Evolutionary conservation across 176 grass and related monocot genomes (phyloP), one percentile per base, ranked within the genome.

Genomic region (Lolium multiflorum): DNA sequence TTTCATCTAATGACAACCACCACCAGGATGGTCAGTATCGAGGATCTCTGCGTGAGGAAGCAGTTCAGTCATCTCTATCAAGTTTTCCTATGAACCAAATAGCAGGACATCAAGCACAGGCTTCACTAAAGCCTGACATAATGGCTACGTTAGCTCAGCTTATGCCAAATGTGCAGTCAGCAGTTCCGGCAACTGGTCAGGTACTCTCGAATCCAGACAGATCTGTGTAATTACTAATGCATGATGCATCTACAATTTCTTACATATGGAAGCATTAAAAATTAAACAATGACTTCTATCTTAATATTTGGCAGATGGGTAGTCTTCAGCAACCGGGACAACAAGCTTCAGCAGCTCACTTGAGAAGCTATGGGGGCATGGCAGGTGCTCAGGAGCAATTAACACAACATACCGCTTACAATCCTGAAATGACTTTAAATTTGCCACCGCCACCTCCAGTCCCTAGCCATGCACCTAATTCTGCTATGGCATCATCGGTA

Each of bases 71-170:
- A 82, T 51, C 67, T 80, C 71, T 88, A 25, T n/a, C 78, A 20
- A 79, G 85, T 62, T 72, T 71, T 69, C 31, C 77, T 31, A 79
- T 49, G 15, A 90, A 67, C 65, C 82, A 81, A 76, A 77, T 77
- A 75, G 79, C 88, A 64, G 88, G 76, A 24, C 21, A 80, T 4
- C 91, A 98, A 60, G 81, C 70, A 25, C 86, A 85, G 61, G 49
- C 90, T 93, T 85, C 91, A 61, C 73, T 99, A 15, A 88, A 89
- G 28, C 94, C 94, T 83, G 97, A 96, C 46, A 85, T 99, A n/a
- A 93, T 99, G 60, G 74, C 90, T 28, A 91, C 84, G 67, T 87
- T 99, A 73, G 90, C 94, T 87, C 90, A 90, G 84, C 88, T 99
- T 65, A 75, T 91, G 84, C 97, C 97, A 57, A 89, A 21, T 68